phyloP scores from a whole-genome alignment of 768 basidiomycete species.

The Obba rivulosa region DNA sequence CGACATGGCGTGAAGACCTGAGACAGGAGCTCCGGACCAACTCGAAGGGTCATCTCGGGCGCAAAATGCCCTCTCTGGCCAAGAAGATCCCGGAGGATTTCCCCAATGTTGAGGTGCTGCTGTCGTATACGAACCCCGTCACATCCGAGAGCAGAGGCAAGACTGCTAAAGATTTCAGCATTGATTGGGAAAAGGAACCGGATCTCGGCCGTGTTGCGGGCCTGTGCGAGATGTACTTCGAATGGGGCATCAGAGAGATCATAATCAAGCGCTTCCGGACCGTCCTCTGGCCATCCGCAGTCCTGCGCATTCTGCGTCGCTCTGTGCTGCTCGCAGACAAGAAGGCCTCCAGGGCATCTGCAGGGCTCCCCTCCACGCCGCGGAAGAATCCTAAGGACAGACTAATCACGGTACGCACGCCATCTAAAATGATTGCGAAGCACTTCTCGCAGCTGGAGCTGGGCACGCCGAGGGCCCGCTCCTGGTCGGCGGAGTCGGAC shows the following conservation, averaged over 20 bases:
- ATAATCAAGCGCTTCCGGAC: constrained; percentile 83
- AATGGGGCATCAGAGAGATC: constrained; percentile 83
- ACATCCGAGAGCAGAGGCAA: constrained; percentile 52
- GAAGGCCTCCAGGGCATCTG: constrained; percentile 2
- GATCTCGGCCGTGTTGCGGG: constrained; percentile 67
- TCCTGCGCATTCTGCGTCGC: constrained; percentile 67
- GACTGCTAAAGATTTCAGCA: constrained; percentile 26
- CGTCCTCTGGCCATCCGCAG: constrained; percentile 72
- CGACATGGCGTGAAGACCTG: constrained; percentile 58
- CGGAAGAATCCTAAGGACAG: constrained; percentile 21
- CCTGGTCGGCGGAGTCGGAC: constrained; percentile 3
- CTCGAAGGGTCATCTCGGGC: constrained; percentile 53
- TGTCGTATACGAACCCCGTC: constrained; percentile 74
- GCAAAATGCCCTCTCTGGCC: constrained; percentile 62
- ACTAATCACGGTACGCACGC: constrained; percentile 26
- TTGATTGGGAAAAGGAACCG: constrained; percentile 51
- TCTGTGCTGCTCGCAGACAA: constrained; percentile 47
- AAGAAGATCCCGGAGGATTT: constrained; percentile 60
- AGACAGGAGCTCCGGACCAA: constrained; percentile 65
- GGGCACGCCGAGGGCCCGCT: constrained; percentile 14
- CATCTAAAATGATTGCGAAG: constrained; percentile 45
- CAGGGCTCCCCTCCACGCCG: constrained; percentile 33
- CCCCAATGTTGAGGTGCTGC: constrained; percentile 67
- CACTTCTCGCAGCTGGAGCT: constrained; percentile 47
- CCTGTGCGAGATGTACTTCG: constrained; percentile 83